Conservation (phyloP, 495 filamentous ascomycete species). For the Sordaria brevicollis region DNA sequence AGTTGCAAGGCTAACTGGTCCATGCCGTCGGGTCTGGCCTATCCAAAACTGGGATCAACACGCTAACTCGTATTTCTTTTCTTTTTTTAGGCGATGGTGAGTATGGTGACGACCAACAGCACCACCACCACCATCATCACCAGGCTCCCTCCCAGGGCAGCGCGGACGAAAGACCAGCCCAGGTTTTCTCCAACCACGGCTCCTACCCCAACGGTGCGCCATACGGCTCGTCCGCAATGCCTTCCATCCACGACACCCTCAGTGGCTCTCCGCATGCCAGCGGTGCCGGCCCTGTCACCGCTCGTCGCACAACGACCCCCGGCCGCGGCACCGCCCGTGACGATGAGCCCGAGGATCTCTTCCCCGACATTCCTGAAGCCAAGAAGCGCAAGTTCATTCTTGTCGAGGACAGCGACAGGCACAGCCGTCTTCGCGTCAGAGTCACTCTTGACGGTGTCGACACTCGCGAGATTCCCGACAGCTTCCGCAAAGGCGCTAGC, state of each 20-base stretch:
- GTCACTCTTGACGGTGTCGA: slow-evolving; percentile 82
- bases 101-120: slow-evolving; percentile 47
- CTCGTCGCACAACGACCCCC: slow-evolving; percentile 8
- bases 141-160: slow-evolving; percentile 29
- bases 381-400: slow-evolving; percentile 95
- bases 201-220: slow-evolving; percentile 47
- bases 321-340: slow-evolving; percentile 20
- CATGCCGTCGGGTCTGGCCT: not conserved
- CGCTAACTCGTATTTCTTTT: slow-evolving; percentile 17
- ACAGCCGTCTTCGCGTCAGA: slow-evolving; percentile 69
- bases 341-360: slow-evolving; percentile 54
- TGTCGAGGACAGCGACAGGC: slow-evolving; percentile 76
- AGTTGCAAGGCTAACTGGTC: not conserved
- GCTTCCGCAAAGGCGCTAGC: slow-evolving; percentile 75
- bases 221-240: slow-evolving; percentile 53
- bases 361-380: slow-evolving; percentile 73
- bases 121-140: slow-evolving; percentile 50
- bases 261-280: slow-evolving; percentile 37
- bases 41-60: not conserved
- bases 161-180: slow-evolving; percentile 59
- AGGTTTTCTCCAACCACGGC: slow-evolving; percentile 66
- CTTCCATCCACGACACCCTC: slow-evolving; percentile 59
- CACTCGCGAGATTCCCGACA: slow-evolving; percentile 89
- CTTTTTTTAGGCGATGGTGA: slow-evolving; percentile 40
- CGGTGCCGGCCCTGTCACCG: slow-evolving; percentile 16